Percentiles rank a stretch among this genome's conserved stretches.
Evolutionary conservation across 306 rosid species (phyloP).

Genomic region (Lagenaria siceraria): DNA sequence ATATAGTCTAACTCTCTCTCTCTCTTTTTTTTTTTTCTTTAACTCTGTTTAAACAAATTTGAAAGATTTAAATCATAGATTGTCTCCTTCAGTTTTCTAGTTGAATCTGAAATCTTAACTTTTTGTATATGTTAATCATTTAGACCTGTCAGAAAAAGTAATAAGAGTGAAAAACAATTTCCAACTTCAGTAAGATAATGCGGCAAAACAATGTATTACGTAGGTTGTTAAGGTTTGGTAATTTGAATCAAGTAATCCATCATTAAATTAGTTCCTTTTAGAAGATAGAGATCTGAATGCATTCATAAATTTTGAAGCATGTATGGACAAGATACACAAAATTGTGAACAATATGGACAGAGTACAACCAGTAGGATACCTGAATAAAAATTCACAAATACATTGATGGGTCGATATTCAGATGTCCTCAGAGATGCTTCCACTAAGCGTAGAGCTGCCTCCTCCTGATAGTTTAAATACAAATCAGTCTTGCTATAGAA

Average conservation of each 20-base stretch:
- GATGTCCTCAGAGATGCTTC: conserved; percentile 52
- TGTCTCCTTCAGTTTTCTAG: not conserved
- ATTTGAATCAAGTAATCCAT: not conserved
- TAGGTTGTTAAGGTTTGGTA: not conserved
- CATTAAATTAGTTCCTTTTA: not conserved
- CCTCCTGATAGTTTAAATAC: conserved; percentile 47
- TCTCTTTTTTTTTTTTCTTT: too few relatives aligned
- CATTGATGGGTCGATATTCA: conserved; percentile 71
- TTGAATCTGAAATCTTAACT: not conserved
- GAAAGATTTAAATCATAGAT: not conserved
- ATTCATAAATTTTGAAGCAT: not conserved
- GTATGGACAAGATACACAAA: not conserved
- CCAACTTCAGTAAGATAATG: not conserved
- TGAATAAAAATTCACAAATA: conserved; percentile 76
- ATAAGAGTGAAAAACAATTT: not conserved
- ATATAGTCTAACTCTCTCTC: not conserved
- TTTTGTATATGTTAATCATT: not conserved
- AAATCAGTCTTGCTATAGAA: not conserved
- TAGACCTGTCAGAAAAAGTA: not conserved
- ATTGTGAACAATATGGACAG: not conserved
- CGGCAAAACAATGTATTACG: not conserved
- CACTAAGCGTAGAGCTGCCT: conserved; percentile 70
- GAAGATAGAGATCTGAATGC: not conserved
- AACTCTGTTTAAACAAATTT: not conserved
- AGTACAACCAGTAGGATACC: conserved; percentile 26